phyloP scores from a whole-genome alignment of 257 asterid species.

The Henckelia pumila region DNA sequence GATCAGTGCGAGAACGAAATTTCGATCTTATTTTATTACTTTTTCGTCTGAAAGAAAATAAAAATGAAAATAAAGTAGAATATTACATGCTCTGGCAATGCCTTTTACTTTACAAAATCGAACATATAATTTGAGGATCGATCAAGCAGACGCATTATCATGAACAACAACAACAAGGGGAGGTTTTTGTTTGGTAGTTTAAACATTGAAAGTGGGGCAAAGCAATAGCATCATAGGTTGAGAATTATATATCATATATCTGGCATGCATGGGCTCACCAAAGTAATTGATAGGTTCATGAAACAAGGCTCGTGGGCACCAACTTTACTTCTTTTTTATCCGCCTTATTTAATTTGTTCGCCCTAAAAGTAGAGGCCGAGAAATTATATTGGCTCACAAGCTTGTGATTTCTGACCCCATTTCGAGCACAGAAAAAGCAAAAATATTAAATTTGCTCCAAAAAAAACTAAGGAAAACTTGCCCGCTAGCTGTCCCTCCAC shows the following conservation, averaged over 20 bases:
- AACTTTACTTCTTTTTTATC: background rate
- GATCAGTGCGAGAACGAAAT: background rate
- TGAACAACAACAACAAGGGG: too few relatives aligned
- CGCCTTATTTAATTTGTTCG: conserved; percentile 39
- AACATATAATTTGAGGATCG: too few relatives aligned
- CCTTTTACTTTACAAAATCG: too few relatives aligned
- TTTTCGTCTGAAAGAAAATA: too few relatives aligned
- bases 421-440: conserved; percentile 14
- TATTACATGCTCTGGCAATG: too few relatives aligned
- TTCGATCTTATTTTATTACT: background rate
- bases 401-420: conserved; percentile 40
- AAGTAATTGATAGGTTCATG: conserved; percentile 65
- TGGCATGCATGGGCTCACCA: conserved; percentile 63
- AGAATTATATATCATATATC: conserved; percentile 20
- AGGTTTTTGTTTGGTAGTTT: too few relatives aligned
- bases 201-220: too few relatives aligned
- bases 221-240: too few relatives aligned
- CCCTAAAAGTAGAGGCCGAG: conserved; percentile 37
- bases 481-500: too few relatives aligned
- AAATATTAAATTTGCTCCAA: too few relatives aligned
- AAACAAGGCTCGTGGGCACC: conserved; percentile 35
- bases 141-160: too few relatives aligned
- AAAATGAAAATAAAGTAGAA: too few relatives aligned
- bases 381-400: conserved; percentile 29
- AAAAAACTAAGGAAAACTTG: background rate